Evolutionary conservation across 2,329 filamentous ascomycete species (phyloP).

Genomic region (Diaporthe longicolla): DNA sequence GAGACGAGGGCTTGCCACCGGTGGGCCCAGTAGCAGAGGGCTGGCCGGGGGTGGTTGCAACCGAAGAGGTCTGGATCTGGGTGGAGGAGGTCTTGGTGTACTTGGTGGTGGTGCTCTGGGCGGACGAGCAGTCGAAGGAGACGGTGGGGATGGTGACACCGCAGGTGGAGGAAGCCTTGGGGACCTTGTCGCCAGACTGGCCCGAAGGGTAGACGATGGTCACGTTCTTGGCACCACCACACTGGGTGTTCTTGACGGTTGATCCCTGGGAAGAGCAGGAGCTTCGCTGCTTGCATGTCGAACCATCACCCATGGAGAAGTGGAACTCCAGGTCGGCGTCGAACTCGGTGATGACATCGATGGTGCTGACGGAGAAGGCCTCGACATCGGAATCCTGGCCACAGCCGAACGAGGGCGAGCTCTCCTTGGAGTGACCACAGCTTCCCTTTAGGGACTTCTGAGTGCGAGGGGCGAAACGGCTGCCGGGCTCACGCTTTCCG

Average conservation of each 20-base stretch:
- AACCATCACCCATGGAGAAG: slow-evolving; percentile 88
- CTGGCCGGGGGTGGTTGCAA: slow-evolving; percentile 7
- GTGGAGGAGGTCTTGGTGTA: slow-evolving; percentile 45
- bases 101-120: slow-evolving; percentile 47
- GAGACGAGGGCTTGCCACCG: slow-evolving; percentile 35
- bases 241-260: slow-evolving; percentile 86
- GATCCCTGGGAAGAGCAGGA: slow-evolving; percentile 77
- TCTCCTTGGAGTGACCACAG: slow-evolving; percentile 60
- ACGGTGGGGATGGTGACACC: slow-evolving; percentile 81
- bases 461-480: slow-evolving; percentile 63
- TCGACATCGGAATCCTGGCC: slow-evolving; percentile 54
- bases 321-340: slow-evolving; percentile 87
- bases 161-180: slow-evolving; percentile 63
- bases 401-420: slow-evolving; percentile 72
- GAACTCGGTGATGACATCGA: slow-evolving; percentile 81
- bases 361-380: slow-evolving; percentile 79
- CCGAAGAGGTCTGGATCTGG: slow-evolving; percentile 43
- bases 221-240: slow-evolving; percentile 89
- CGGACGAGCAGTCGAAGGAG: slow-evolving; percentile 77
- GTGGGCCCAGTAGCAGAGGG: slow-evolving; percentile 22
- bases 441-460: slow-evolving; percentile 74
- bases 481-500: slow-evolving; percentile 66
- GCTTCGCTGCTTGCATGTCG: slow-evolving; percentile 83
- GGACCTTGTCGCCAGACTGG: slow-evolving; percentile 69
- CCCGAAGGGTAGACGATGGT: slow-evolving; percentile 74